Evolutionary conservation across 352 stramenopile genomes (phyloP), one percentile per base, ranked within the genome.

Genomic region (Salisapilia sapeloensis): DNA sequence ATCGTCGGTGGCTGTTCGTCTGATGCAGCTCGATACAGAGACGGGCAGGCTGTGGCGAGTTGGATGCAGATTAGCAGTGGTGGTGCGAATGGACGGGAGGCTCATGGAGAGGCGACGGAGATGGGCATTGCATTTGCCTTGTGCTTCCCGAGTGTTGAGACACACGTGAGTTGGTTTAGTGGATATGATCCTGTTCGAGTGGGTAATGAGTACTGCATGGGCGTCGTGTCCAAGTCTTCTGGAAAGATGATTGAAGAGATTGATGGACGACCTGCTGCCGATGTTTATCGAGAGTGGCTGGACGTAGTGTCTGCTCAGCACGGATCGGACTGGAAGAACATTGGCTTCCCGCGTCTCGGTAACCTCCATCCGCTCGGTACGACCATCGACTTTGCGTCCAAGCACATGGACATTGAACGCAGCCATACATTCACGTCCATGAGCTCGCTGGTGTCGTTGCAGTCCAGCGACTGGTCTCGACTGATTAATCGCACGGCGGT

Each of bases 31-130:
- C 75, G 71, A 35, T 65, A 85, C 26, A 57, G 65, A 1, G 66
- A 85, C 14, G 66, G 47, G 20, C 37, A 59, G 9, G 66, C 67
- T 20, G 59, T 66, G 9, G 56, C 66, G 1, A 83, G 60, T 17
- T 87, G 74, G 75, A 81, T 87, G 27, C 75, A 91, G 42, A 87
- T 91, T 33, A 85, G 71, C 32, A 91, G 75, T 33, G 78, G 70
- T 21, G 81, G 74, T 42, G 83, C 61, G 32, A 78, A 60, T 39
- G 62, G 78, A 26, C 58, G 61, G 11, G 64, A 81, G 27, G 65
- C 62, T 7, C 56, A 54, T 32, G 71, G 69, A n/a, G 65, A 82
- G 32, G 76, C 56, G 60, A 85, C 67, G 7, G 66, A 89, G 40
- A 87, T 79, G 50, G 75, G 75, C 3, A 53, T 85, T 9, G 69